Evolutionary conservation across 371 early-diverging fungal genomes (phyloP).

Genomic region (Rhizopus delemar): DNA sequence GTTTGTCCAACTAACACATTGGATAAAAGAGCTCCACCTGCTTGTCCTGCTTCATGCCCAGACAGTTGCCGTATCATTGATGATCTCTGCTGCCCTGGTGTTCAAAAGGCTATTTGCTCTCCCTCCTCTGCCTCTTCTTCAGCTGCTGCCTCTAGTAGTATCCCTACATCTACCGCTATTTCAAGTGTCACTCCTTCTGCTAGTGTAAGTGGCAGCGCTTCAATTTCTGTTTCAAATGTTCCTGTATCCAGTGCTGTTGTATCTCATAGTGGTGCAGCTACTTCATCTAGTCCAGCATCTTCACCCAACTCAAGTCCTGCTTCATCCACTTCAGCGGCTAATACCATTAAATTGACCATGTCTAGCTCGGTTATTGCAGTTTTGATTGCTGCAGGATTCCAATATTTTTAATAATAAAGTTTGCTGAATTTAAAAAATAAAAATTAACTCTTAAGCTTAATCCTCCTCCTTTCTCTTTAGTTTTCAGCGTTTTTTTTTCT

Average conservation of each 20-base stretch:
- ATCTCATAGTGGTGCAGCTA: neutral
- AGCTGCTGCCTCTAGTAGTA: neutral
- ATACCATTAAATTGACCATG: conserved; percentile 1
- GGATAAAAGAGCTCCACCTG: neutral
- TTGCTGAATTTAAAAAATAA: neutral
- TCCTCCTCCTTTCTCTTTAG: neutral
- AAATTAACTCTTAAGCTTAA: neutral
- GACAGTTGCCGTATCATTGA: conserved; percentile 20
- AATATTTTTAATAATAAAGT: conserved; percentile 1
- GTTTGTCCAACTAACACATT: conserved; percentile 18
- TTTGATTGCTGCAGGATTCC: neutral
- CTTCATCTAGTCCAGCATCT: neutral
- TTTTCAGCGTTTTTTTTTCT: neutral
- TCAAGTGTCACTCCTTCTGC: neutral
- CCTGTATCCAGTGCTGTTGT: neutral
- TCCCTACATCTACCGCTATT: conserved; percentile 3
- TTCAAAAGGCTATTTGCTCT: conserved; percentile 21
- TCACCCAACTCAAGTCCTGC: neutral
- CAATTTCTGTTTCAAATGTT: neutral
- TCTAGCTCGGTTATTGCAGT: neutral
- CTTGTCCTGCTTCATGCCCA: conserved; percentile 16
- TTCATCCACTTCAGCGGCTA: neutral
- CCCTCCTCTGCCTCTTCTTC: conserved; percentile 2
- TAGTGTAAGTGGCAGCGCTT: neutral
- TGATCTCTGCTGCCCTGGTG: conserved; percentile 28